These are phyloP conservation scores for Xerocomus nothofagi DNA, from an alignment of 1,284 basidiomycete species.

Conservation along the genomic window DNA sequence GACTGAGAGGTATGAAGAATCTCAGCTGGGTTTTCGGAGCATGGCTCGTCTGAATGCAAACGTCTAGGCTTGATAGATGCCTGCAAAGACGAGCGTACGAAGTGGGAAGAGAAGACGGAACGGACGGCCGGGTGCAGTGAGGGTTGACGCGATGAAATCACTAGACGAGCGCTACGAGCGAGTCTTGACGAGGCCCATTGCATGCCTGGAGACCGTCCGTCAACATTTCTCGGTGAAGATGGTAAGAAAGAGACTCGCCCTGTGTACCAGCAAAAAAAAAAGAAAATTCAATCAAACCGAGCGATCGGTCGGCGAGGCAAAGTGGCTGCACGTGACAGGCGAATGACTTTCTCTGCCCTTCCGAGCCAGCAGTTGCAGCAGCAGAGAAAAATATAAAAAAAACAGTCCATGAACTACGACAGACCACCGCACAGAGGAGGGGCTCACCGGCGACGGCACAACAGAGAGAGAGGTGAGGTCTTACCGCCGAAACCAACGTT, in stretches of 20 bases:
- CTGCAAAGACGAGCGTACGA: conserved; percentile 4
- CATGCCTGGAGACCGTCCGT: conserved; percentile 43
- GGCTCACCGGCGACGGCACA: conserved; percentile 38
- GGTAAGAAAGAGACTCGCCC: conserved; percentile 15
- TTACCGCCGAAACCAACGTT: neutral
- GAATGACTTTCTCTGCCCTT: neutral
- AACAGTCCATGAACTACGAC: conserved; percentile 47
- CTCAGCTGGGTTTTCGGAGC: neutral
- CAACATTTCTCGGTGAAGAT: neutral
- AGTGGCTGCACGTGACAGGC: conserved; percentile 22
- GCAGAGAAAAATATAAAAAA: neutral
- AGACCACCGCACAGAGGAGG: conserved; percentile 40
- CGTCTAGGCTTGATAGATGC: conserved; percentile 4
- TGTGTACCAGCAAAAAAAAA: neutral
- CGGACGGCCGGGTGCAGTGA: neutral
- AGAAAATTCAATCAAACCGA: neutral
- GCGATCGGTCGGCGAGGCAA: neutral
- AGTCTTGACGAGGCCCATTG: conserved; percentile 56
- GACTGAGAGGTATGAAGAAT: neutral
- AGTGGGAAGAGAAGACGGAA: conserved; percentile 9
- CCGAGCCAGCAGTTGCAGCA: conserved; percentile 2
- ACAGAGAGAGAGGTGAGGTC: conserved; percentile 47
- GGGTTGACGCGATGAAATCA: neutral
- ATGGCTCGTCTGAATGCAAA: neutral
- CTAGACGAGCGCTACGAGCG: conserved; percentile 38